phyloP scores from a whole-genome alignment of 768 basidiomycete species.

The Phanerochaete sordida region DNA sequence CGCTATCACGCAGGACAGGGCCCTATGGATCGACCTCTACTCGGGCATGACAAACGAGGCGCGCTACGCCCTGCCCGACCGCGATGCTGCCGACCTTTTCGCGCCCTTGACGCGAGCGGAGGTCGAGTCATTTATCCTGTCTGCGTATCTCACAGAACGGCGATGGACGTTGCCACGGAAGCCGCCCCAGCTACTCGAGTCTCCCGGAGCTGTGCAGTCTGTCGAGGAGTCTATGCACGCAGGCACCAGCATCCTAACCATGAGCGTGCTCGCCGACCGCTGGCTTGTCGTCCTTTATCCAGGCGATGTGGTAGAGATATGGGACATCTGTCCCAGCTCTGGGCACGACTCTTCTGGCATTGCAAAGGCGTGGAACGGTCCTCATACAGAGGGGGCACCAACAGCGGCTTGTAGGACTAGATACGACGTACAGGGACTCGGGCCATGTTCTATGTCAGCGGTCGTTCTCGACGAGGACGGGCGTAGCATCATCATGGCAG shows the following conservation, averaged over 20 bases:
- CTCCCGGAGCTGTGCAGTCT: not conserved
- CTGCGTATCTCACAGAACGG: not conserved
- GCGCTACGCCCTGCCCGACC: not conserved
- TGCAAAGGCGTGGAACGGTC: not conserved
- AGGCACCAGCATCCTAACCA: slow-evolving; percentile 26
- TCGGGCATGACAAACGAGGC: not conserved
- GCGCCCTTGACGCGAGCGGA: not conserved
- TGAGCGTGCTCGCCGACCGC: slow-evolving; percentile 41
- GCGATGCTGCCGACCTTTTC: not conserved
- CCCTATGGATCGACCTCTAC: not conserved
- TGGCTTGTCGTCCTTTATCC: slow-evolving; percentile 46
- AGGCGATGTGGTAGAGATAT: slow-evolving; percentile 40
- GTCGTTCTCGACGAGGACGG: slow-evolving; percentile 14
- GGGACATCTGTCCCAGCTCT: slow-evolving; percentile 29
- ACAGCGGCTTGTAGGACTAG: not conserved
- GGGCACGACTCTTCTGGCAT: not conserved
- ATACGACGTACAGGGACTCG: not conserved
- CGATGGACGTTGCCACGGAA: not conserved
- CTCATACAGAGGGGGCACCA: not conserved
- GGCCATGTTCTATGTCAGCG: not conserved
- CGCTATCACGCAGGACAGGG: not conserved
- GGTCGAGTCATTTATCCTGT: not conserved
- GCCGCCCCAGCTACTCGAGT: not conserved
- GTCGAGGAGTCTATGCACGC: not conserved
- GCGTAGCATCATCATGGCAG: slow-evolving; percentile 15